These are phyloP conservation scores for Noccaea caerulescens DNA, from an alignment of 345 rosid species.

Conservation along the genomic window DNA sequence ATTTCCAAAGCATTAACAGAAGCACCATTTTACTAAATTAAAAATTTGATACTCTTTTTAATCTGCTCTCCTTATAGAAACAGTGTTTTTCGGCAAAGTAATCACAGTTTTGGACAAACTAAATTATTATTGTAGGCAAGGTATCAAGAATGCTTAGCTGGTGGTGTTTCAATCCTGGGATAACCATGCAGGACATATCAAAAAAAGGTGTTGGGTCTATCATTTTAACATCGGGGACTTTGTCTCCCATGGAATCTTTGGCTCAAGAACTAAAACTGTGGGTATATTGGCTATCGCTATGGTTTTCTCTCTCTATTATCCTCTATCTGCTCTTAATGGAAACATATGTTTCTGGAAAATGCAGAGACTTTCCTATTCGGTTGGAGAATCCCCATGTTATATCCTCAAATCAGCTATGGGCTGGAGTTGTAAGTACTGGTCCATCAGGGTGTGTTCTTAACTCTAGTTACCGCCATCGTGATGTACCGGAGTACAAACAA, in stretches of 20 bases:
- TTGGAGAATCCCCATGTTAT: conserved; percentile 99
- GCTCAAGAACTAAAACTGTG: conserved; percentile 90
- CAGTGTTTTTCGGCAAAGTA: conserved; percentile 6
- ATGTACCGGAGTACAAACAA: conserved; percentile 84
- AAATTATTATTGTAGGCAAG: conserved; percentile 62
- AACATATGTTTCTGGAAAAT: conserved; percentile 34
- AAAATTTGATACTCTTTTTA: conserved; percentile 7
- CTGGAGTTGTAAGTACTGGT: conserved; percentile 87
- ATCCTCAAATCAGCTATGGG: conserved; percentile 89
- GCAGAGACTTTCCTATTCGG: conserved; percentile 86
- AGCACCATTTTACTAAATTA: conserved; percentile 9
- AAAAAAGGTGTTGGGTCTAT: conserved; percentile 81
- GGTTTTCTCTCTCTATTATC: conserved; percentile 25
- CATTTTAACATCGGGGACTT: conserved; percentile 93
- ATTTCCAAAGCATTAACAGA: conserved; percentile 14
- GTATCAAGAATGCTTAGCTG: conserved; percentile 86
- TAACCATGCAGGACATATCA: conserved; percentile 85
- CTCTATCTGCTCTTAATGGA: conserved; percentile 33
- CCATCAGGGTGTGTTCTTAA: conserved; percentile 81
- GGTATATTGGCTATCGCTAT: conserved; percentile 35
- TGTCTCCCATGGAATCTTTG: conserved; percentile 92
- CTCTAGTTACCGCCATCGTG: conserved; percentile 82
- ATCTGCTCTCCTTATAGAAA: conserved; percentile 15
- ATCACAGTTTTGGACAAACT: background rate
- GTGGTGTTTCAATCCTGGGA: conserved; percentile 99